Conservation (phyloP, 2,329 filamentous ascomycete genomes). For the Ceratocystis huliohia region DNA sequence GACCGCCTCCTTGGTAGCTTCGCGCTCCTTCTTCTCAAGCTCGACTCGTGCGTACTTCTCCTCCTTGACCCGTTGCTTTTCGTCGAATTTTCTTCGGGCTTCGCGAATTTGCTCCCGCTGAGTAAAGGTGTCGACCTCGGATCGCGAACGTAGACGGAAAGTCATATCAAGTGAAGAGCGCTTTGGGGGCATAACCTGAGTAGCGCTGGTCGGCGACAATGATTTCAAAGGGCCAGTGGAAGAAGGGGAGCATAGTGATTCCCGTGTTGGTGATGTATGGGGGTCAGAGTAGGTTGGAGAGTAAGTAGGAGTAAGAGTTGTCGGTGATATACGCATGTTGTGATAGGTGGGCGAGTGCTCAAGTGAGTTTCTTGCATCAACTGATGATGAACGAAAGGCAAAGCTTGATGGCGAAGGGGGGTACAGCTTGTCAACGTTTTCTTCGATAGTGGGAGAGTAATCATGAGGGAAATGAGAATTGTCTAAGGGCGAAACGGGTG, state of each 20-base stretch:
- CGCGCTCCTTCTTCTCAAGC: constrained; percentile 44
- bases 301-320: constrained; percentile 31
- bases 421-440: constrained; percentile 36
- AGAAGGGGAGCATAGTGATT: constrained; percentile 23
- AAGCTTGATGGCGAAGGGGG: constrained; percentile 10
- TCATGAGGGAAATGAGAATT: constrained; percentile 33
- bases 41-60: constrained; percentile 50
- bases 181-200: constrained; percentile 38
- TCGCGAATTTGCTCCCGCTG: constrained; percentile 46
- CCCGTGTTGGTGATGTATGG: constrained; percentile 24
- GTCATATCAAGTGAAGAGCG: constrained; percentile 46
- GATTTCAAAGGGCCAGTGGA: constrained; percentile 27
- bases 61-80: constrained; percentile 48
- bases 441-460: constrained; percentile 43
- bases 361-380: constrained; percentile 13
- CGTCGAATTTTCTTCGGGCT: constrained; percentile 50
- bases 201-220: constrained; percentile 28
- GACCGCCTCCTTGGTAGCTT: constrained; percentile 43
- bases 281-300: constrained; percentile 35
- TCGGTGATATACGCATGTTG: constrained; percentile 30
- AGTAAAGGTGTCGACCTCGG: constrained; percentile 43
- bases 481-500: constrained; percentile 3
- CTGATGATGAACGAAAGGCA: constrained; percentile 14
- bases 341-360: constrained; percentile 21
- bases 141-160: constrained; percentile 48